These are phyloP conservation scores for Globisporangium camurandrum DNA, from an alignment of 352 stramenopile genomes.

Conservation along the genomic window DNA sequence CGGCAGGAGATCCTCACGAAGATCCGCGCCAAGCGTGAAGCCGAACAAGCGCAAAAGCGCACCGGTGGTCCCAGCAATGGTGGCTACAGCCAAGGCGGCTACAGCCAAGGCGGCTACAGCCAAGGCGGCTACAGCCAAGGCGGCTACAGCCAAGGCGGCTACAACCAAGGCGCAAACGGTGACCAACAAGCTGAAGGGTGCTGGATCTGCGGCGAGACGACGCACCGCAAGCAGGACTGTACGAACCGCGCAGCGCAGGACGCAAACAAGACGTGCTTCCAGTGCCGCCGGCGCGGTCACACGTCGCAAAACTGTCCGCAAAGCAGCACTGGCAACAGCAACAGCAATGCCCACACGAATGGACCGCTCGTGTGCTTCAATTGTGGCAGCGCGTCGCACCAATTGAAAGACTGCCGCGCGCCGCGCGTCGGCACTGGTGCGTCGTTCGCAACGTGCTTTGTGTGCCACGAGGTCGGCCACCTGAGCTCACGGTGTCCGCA, in stretches of 20 bases:
- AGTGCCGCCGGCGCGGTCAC: conserved; percentile 74
- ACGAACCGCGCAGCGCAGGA: conserved; percentile 56
- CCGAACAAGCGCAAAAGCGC: conserved; percentile 19
- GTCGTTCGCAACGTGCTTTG: conserved; percentile 80
- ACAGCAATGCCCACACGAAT: conserved; percentile 11
- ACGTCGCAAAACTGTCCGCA: conserved; percentile 78
- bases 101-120: too few relatives aligned
- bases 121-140: conserved; percentile 21
- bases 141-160: conserved; percentile 9
- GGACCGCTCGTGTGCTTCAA: conserved; percentile 78
- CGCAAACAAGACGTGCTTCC: conserved; percentile 76
- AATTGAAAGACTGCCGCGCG: conserved; percentile 61
- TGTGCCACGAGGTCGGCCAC: conserved; percentile 82
- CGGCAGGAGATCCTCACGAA: conserved; percentile 72
- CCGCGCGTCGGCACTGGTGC: conserved; percentile 55
- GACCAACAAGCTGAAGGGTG: conserved; percentile 34
- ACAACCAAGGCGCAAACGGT: conserved; percentile 15
- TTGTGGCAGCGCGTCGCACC: conserved; percentile 67
- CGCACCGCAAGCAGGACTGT: conserved; percentile 78
- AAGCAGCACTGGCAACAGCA: conserved; percentile 19
- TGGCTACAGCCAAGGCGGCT: conserved; percentile 15
- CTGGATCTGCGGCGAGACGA: conserved; percentile 61
- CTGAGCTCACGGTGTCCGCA: conserved; percentile 81
- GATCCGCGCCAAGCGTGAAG: conserved; percentile 69
- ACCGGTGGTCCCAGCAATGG: too few relatives aligned